Evolutionary conservation across 1,139 yeast species (phyloP), one percentile per base, ranked within the genome.

Genomic region (Meyerozyma carpophila): DNA sequence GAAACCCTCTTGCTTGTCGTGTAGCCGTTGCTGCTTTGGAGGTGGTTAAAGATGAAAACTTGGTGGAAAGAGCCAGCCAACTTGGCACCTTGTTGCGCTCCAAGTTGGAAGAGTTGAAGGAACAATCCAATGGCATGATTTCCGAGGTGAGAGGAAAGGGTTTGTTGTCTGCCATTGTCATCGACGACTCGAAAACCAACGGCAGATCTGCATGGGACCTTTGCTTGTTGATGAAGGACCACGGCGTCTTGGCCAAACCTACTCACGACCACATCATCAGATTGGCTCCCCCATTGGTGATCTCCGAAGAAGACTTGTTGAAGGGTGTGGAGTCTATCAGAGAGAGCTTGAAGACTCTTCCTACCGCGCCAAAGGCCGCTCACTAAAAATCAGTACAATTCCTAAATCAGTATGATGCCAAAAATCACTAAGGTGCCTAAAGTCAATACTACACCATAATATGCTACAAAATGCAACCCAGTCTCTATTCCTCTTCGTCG

Each of bases 191-290:
- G 41, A 84, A 84, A 68, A 81, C 96, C 47, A 84, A 84, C 60
- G 96, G 96, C 49, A 82, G 93, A 66, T 77, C 94, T 36, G 98
- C 98, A 3, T 93, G 98, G 98, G 98, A 91, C 62, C 76, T 91
- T 57, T 91, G 98, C 69, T 64, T 91, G 57, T 69, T 88, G 56
- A 84, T 93, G 94, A 90, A 87, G 68, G 81, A 86, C 47, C 73
- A 81, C 51, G 98, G 98, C 46, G 85, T 91, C 28, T 74, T 91
- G 60, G 98, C 98, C 52, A 91, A 91, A 72, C 98, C 98, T 54
- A 91, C 98, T 3, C 98, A 91, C 63, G 96, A 90, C 59, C 85
- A 89, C 64, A 91, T 93, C 57, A 91, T 91, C 62, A 84, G 98
- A 71, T 75, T 91, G 63, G 96, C 98, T 8, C 98, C 98, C 45